phyloP scores from a whole-genome alignment of 1,139 yeast genomes.

The Kluyveromyces sp. region DNA sequence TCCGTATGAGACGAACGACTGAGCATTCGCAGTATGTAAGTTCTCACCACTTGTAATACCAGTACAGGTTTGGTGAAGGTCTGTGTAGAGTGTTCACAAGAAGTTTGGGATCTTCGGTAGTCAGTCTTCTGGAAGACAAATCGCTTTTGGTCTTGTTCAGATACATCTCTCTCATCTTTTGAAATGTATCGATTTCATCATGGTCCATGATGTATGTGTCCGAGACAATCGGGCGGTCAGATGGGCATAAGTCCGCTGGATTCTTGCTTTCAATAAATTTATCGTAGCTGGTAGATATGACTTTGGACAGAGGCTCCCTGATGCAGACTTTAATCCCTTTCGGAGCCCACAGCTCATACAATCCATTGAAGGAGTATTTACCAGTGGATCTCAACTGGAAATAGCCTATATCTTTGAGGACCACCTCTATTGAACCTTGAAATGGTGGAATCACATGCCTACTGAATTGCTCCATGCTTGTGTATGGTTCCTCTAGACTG shows the following conservation, averaged over 20 bases:
- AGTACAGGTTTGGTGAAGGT: conserved; percentile 23
- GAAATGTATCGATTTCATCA: conserved; percentile 18
- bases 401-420: conserved; percentile 62
- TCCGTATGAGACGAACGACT: too few relatives aligned
- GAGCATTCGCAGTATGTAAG: too few relatives aligned
- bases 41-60: conserved; percentile 27
- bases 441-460: conserved; percentile 61
- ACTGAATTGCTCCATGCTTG: conserved; percentile 33
- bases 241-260: conserved; percentile 16
- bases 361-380: conserved; percentile 34
- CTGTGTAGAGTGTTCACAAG: conserved; percentile 14
- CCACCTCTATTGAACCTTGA: conserved; percentile 58
- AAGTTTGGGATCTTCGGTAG: conserved; percentile 17
- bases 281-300: conserved; percentile 15
- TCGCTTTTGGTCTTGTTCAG: conserved; percentile 22
- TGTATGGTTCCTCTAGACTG: conserved; percentile 30
- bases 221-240: conserved; percentile 22
- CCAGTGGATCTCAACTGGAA: conserved; percentile 63
- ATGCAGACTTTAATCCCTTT: conserved; percentile 40
- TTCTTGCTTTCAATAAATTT: conserved; percentile 14
- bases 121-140: conserved; percentile 16
- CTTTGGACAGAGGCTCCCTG: conserved; percentile 33
- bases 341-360: conserved; percentile 43
- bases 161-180: conserved; percentile 23
- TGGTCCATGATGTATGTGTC: conserved; percentile 24